Percentiles rank a stretch among this genome's conserved stretches.
Evolutionary conservation across 306 rosid species (phyloP).

Genomic region (Sicyos edulis): DNA sequence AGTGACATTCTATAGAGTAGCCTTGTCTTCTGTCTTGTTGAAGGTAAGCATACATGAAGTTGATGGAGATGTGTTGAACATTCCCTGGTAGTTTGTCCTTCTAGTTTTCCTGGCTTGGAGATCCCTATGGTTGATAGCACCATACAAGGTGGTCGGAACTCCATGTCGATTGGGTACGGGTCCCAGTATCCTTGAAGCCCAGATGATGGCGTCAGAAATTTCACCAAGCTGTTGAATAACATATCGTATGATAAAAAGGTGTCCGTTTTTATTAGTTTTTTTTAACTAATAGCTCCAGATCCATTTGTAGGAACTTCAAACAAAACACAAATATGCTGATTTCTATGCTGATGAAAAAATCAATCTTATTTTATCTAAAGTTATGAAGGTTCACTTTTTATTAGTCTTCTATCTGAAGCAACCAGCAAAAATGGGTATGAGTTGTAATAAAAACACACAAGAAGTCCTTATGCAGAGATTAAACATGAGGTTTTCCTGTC

Average conservation of each 20-base stretch:
- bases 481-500: background rate
- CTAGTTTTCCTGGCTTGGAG: slow-evolving; percentile 85
- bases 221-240: slow-evolving; percentile 69
- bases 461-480: background rate
- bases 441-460: no score
- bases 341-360: background rate
- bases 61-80: slow-evolving; percentile 86
- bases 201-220: slow-evolving; percentile 79
- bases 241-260: background rate
- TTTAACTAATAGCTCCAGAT: background rate
- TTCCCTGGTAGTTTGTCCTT: slow-evolving; percentile 65
- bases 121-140: slow-evolving; percentile 91
- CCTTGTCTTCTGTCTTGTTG: slow-evolving; percentile 73
- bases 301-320: background rate
- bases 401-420: background rate
- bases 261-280: background rate
- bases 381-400: background rate
- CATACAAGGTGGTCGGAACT: slow-evolving; percentile 92
- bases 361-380: background rate
- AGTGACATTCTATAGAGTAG: slow-evolving; percentile 85
- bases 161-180: slow-evolving; percentile 96
- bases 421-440: background rate
- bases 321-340: background rate
- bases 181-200: slow-evolving; percentile 96
- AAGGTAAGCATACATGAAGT: slow-evolving; percentile 88